Percentiles rank a stretch among this genome's conserved stretches.
These are phyloP conservation scores for Saprolegnia diclina DNA, from an alignment of 352 stramenopile species.

Conservation along the genomic window DNA sequence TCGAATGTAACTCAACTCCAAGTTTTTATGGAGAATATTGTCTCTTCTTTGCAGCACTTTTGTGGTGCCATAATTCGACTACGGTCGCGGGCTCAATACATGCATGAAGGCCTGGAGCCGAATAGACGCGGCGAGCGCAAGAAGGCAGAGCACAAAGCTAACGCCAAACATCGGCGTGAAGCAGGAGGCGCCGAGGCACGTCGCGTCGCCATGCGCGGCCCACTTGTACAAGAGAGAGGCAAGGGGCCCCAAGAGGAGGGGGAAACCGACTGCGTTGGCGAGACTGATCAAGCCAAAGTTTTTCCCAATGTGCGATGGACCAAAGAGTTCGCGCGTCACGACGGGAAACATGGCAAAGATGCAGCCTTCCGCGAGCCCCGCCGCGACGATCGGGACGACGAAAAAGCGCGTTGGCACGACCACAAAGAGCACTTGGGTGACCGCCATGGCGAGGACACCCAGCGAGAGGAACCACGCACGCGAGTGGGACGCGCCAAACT, in stretches of 20 bases:
- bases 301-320: constrained; percentile 60
- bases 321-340: constrained; percentile 65
- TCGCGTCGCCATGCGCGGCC: constrained; percentile 36
- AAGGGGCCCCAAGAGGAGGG: constrained; percentile 63
- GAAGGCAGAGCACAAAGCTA: constrained; percentile 42
- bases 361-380: constrained; percentile 57
- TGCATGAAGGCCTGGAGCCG: constrained; percentile 7
- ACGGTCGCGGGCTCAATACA: not conserved
- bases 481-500: constrained; percentile 41
- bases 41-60: not conserved
- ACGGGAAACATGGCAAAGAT: constrained; percentile 72
- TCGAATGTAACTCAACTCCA: not conserved
- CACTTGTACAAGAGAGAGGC: constrained; percentile 51
- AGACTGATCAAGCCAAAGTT: constrained; percentile 74
- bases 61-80: not conserved
- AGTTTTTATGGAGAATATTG: not conserved
- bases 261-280: constrained; percentile 66
- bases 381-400: constrained; percentile 48
- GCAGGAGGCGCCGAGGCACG: constrained; percentile 51
- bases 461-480: constrained; percentile 58
- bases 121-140: constrained; percentile 47
- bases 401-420: constrained; percentile 39
- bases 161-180: constrained; percentile 62
- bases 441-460: constrained; percentile 46
- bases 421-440: constrained; percentile 58